Percentiles rank a stretch among this genome's conserved stretches.
These are phyloP conservation scores for Tephrocybe sp. DNA, from an alignment of 768 basidiomycete genomes.

Conservation along the genomic window DNA sequence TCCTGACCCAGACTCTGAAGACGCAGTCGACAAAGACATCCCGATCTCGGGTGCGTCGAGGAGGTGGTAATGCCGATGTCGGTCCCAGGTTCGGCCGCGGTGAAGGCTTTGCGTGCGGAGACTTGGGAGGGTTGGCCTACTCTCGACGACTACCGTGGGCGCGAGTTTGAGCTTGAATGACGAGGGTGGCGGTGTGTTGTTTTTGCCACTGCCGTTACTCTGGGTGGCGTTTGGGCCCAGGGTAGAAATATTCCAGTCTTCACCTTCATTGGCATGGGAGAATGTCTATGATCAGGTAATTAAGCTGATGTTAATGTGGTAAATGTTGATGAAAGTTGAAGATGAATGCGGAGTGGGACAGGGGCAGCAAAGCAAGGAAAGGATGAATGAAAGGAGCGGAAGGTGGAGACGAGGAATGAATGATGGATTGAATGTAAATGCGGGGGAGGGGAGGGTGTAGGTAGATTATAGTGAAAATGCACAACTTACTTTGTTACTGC, in stretches of 20 bases:
- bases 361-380: background rate
- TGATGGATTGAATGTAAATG: background rate
- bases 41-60: background rate
- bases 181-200: slow-evolving; percentile 8
- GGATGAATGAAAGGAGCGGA: too few species aligned
- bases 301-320: background rate
- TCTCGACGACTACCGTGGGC: background rate
- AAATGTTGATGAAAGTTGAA: too few species aligned
- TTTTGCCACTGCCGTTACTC: background rate
- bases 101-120: slow-evolving; percentile 1
- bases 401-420: too few species aligned
- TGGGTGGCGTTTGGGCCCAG: background rate
- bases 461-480: background rate
- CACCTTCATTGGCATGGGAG: background rate
- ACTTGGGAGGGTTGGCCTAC: background rate
- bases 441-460: background rate
- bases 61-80: slow-evolving; percentile 16
- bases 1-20: background rate
- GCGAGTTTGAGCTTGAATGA: slow-evolving; percentile 10
- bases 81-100: slow-evolving; percentile 10
- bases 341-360: background rate
- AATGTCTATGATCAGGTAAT: background rate
- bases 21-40: background rate
- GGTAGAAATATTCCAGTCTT: background rate
- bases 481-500: background rate